Evolutionary conservation across 768 basidiomycete genomes (phyloP).

Genomic region (Dacryopinax primogenitus): DNA sequence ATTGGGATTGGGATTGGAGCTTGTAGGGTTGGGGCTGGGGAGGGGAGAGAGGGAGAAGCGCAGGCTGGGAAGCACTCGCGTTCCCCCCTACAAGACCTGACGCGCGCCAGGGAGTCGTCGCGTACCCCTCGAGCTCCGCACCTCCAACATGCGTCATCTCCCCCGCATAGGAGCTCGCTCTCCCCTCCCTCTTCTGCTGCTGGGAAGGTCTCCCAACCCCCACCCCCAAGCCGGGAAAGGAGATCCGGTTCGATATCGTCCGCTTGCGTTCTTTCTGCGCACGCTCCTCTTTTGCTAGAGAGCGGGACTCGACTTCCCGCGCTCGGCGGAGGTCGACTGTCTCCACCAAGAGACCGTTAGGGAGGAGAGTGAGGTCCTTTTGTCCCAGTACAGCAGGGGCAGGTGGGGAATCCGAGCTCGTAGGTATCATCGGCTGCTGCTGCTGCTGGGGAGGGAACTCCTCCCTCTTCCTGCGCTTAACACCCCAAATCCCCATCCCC

Average conservation of each 20-base stretch:
- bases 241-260: background rate
- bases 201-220: background rate
- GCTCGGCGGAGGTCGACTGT: conserved; percentile 52
- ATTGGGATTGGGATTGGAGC: too few species aligned
- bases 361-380: conserved; percentile 59
- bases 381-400: conserved; percentile 23
- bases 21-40: too few species aligned
- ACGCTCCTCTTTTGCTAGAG: conserved; percentile 1
- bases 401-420: too few species aligned
- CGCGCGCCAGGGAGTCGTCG: conserved; percentile 3
- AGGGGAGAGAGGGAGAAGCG: background rate
- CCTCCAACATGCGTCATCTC: background rate
- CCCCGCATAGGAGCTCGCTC: background rate
- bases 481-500: background rate
- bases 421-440: background rate
- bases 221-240: background rate
- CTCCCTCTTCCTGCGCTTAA: background rate
- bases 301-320: conserved; percentile 8
- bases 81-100: too few species aligned
- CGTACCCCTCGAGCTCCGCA: background rate
- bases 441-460: background rate
- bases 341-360: conserved; percentile 83
- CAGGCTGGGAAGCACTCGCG: conserved; percentile 1
- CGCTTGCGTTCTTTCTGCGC: conserved; percentile 4
- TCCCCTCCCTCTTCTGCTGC: background rate